These are phyloP conservation scores for Phyllosticta ampelicida DNA, from an alignment of 2,329 filamentous ascomycete species.

Conservation along the genomic window DNA sequence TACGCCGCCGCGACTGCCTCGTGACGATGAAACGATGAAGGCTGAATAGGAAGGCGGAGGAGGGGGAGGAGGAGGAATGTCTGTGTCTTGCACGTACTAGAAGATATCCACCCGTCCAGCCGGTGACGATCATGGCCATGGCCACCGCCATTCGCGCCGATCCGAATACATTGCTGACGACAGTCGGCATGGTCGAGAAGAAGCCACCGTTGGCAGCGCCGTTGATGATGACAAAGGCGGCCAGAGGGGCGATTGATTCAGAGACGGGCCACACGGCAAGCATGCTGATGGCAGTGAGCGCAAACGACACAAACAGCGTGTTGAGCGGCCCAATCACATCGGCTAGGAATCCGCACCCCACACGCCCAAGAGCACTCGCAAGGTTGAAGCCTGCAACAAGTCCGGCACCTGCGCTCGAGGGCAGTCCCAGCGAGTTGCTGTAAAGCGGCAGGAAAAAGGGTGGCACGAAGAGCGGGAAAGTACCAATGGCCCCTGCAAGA, in stretches of 20 bases:
- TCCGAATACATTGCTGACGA: constrained; percentile 50
- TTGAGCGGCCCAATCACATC: constrained; percentile 24
- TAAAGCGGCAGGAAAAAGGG: constrained; percentile 53
- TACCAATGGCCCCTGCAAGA: constrained; percentile 43
- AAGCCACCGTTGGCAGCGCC: constrained; percentile 52
- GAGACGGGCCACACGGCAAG: constrained; percentile 52
- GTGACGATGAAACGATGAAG: not conserved
- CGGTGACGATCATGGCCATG: constrained; percentile 52
- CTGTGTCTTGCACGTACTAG: constrained; percentile 33
- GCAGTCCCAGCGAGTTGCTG: constrained; percentile 43
- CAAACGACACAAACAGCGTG: constrained; percentile 34
- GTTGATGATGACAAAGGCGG: constrained; percentile 49
- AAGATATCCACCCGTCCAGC: constrained; percentile 48
- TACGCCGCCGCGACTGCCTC: not conserved
- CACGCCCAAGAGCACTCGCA: constrained; percentile 47
- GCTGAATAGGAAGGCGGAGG: not conserved
- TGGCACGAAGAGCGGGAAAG: constrained; percentile 50
- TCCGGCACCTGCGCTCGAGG: constrained; percentile 42
- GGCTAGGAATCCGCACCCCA: constrained; percentile 42
- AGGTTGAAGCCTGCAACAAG: constrained; percentile 53
- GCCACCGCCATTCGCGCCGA: constrained; percentile 44
- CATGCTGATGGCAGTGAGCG: constrained; percentile 47
- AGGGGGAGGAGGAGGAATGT: too few species aligned
- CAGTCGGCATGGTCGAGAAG: constrained; percentile 54
- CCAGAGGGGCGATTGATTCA: constrained; percentile 41